These are phyloP conservation scores for Aspergillus sp. DNA, from an alignment of 2,329 filamentous ascomycete genomes.

Conservation along the genomic window DNA sequence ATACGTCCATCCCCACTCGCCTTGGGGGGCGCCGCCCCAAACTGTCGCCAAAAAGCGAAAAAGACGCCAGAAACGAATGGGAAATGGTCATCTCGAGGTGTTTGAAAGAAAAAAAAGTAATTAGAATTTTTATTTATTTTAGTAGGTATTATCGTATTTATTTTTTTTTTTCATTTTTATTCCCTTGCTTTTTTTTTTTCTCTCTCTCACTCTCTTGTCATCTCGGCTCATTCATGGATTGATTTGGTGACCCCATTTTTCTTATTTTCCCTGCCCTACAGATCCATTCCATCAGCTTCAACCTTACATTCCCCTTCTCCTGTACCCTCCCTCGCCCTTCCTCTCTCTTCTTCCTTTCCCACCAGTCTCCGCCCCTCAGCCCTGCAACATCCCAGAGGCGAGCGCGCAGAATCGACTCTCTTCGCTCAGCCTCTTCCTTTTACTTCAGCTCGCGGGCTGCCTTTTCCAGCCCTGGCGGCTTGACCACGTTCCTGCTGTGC, in stretches of 20 bases:
- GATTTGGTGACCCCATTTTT: neutral
- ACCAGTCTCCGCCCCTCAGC: neutral
- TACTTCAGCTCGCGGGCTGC: constrained; percentile 16
- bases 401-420: too few relatives aligned
- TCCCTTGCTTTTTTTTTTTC: constrained; percentile 1
- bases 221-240: neutral
- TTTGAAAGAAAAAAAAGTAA: constrained; percentile 1
- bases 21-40: neutral
- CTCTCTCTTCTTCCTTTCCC: constrained; percentile 1
- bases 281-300: constrained; percentile 9
- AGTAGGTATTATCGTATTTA: constrained; percentile 1
- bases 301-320: neutral
- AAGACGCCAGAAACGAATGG: neutral
- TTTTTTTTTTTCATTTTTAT: neutral
- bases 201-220: neutral
- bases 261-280: constrained; percentile 2
- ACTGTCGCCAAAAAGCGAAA: neutral
- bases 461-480: constrained; percentile 23
- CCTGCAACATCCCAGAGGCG: too few relatives aligned
- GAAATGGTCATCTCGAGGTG: too few relatives aligned
- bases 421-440: too few relatives aligned
- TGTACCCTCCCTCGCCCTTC: too few relatives aligned
- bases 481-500: constrained; percentile 21
- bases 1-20: neutral
- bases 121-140: neutral